A percentile compares a stretch with the other conserved stretches of the same genome.
These are phyloP conservation scores for Lithospermum erythrorhizon DNA, from an alignment of 257 asterid genomes.

Conservation along the genomic window DNA sequence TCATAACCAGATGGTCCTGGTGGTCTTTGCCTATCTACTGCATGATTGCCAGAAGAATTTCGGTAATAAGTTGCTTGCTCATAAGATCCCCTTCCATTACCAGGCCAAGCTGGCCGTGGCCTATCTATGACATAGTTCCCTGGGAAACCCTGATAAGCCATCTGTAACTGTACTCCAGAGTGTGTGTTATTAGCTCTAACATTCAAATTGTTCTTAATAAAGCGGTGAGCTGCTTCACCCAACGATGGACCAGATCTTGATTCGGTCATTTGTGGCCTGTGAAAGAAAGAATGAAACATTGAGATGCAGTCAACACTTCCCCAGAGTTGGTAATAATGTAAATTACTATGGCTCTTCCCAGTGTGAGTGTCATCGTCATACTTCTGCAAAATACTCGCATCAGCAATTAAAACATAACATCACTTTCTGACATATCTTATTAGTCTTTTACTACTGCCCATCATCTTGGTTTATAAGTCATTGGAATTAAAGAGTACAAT, in stretches of 20 bases:
- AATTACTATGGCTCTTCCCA: no score
- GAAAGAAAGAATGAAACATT: constrained; percentile 11
- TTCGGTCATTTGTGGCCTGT: constrained; percentile 74
- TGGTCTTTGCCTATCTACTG: constrained; percentile 31
- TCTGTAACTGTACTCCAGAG: constrained; percentile 21
- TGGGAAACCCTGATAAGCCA: constrained; percentile 21
- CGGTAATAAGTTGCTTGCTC: constrained; percentile 22
- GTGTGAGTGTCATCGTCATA: no score
- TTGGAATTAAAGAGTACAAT: no score
- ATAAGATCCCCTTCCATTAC: constrained; percentile 46
- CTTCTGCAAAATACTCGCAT: no score
- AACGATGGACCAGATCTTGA: constrained; percentile 77
- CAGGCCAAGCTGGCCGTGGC: constrained; percentile 70
- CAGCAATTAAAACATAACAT: no score
- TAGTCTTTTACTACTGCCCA: no score
- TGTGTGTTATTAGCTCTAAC: constrained; percentile 25
- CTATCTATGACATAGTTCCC: constrained; percentile 34
- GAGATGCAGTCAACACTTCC: neutral
- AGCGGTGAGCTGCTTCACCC: constrained; percentile 95
- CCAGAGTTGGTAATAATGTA: neutral
- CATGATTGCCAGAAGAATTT: constrained; percentile 24
- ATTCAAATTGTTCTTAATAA: constrained; percentile 63
- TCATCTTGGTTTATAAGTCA: no score
- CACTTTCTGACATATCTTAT: no score
- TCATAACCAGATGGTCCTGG: constrained; percentile 33